Evolutionary conservation across 2,329 filamentous ascomycete species (phyloP), one percentile per base, ranked within the genome.

Genomic region (Orbilia ellipsospora): DNA sequence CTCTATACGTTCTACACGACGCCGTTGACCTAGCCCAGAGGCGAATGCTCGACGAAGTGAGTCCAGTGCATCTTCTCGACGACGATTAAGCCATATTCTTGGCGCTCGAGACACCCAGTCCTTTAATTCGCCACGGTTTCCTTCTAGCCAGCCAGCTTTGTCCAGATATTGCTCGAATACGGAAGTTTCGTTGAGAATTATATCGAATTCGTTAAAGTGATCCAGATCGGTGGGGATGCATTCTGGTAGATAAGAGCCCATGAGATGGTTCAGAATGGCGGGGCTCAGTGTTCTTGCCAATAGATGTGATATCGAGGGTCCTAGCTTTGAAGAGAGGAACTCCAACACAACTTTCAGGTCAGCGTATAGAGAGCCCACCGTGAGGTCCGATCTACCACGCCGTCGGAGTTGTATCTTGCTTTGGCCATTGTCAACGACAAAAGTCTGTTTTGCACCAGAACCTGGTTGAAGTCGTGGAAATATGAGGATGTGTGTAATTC

Each of bases 81-180:
- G 90, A 81, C 93, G 94, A 1, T 88, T 88, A 13, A 98, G 86
- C 95, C 95, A 99, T 26, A 93, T 89, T 69, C 89, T 88, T 0
- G 93, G 92, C 0, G 92, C 91, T 76, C 90, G 89, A 48, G 90
- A 88, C 0, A 92, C 89, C 94, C 95, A 99, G 23, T 92, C 88
- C 52, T 88, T 85, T 44, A 99, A 83, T 36, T 90, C 87, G 64
- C 84, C 83, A 55, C 86, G 84, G 2, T 86, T 87, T 36, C 62
- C 23, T 15, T 61, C 62, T 13, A 86, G 84, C 86, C 92, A 94
- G 0, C 87, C 86, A 16, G 90, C 84, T 6, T 84, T 82, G 42
- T 88, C 85, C 6, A 98, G 83, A 0, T 85, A 85, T 5, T 85
- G 83, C 63, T 90, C 90, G 79, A 98, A 91, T 0, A 83, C 81